Evolutionary conservation across 2,329 filamentous ascomycete genomes (phyloP), one percentile per base, ranked within the genome.

Genomic region (Helicocarpus griseus): DNA sequence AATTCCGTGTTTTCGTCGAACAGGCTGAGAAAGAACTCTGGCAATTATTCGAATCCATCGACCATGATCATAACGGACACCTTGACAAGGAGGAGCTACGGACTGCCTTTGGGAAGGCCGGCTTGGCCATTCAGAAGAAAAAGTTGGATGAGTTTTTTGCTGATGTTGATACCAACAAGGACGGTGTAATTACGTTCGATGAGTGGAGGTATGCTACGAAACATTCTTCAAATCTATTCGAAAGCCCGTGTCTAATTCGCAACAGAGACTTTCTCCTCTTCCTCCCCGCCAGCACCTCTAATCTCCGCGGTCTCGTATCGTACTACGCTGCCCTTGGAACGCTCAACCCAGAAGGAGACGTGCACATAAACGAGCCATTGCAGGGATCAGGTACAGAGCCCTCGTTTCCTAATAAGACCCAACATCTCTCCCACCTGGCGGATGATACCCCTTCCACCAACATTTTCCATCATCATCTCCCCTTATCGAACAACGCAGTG

Each of bases 301-400:
- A 86, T 57, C 78, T 98, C 41, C 82, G 84, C 64, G 83, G 87
- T 49, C 86, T 96, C 51, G 76, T 96, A 61, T 90, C 88, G 48
- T 97, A 94, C 71, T 98, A 95, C 70, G 85, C 87, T 53, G 86
- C 89, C 46, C 87, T 91, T 60, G 83, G 94, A 65, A 89, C 87
- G 69, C 77, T 98, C 66, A 95, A 88, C 63, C 78, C 89, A 55
- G 93, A 98, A 77, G 93, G 93, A 69, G 93, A 97, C 74, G 93
- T 93, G 60, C 79, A 87, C 63, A 84, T 97, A 74, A 90, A 95
- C 73, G 89, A 95, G 68, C 86, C 85, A 66, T 80, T 95, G 65
- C 82, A 95, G 78, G 87, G 90, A 73, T 77, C 95, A 90, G 91
- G 91, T 95, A 96, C 64, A 69, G 63, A 68, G 57, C 61, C 63